These are phyloP conservation scores for Sphenostylis stenocarpa DNA, from an alignment of 306 rosid species.

Conservation along the genomic window DNA sequence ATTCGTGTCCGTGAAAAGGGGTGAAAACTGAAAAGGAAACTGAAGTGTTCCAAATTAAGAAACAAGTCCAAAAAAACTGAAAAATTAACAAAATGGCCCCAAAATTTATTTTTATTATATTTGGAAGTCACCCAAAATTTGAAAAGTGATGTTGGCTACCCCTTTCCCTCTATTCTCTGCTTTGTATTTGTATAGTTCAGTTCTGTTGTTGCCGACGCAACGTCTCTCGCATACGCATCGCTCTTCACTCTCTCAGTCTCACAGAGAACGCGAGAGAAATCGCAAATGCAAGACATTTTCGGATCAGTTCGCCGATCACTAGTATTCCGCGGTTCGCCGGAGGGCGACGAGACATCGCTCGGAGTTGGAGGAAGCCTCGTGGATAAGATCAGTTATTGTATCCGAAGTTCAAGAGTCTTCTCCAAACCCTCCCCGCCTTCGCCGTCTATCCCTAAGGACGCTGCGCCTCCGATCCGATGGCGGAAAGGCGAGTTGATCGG, in stretches of 20 bases:
- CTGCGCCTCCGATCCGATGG: conserved; percentile 84
- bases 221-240: conserved; percentile 29
- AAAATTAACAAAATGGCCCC: conserved; percentile 29
- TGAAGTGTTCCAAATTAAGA: neutral
- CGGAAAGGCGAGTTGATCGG: conserved; percentile 98
- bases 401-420: conserved; percentile 86
- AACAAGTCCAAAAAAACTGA: neutral
- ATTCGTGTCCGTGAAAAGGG: neutral
- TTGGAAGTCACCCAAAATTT: conserved; percentile 34
- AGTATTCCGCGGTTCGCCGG: conserved; percentile 77
- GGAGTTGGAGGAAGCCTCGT: conserved; percentile 74
- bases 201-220: conserved; percentile 36
- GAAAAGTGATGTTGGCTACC: conserved; percentile 44
- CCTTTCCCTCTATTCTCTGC: conserved; percentile 41
- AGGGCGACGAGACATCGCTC: conserved; percentile 52
- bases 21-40: conserved; percentile 22
- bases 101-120: neutral
- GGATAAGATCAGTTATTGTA: conserved; percentile 70
- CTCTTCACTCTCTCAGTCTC: conserved; percentile 7
- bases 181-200: conserved; percentile 10
- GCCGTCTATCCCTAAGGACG: conserved; percentile 47
- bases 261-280: neutral
- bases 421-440: conserved; percentile 58
- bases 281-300: conserved; percentile 84
- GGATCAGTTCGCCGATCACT: conserved; percentile 99